phyloP scores from a whole-genome alignment of 139 green algal species.

The Dunaliella sp. region DNA sequence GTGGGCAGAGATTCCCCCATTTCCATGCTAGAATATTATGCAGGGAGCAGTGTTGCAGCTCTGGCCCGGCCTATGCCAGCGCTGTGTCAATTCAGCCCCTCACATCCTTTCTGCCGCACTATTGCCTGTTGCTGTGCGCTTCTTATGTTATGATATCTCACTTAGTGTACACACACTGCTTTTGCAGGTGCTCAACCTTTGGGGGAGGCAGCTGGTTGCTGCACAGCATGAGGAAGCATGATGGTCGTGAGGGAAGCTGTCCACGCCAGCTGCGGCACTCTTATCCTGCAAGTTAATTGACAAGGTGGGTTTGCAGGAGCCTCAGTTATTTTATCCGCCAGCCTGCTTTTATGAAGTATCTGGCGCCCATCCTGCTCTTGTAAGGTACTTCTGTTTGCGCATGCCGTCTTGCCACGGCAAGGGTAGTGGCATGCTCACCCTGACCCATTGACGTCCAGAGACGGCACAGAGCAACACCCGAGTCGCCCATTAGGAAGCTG shows the following conservation, averaged over 20 bases:
- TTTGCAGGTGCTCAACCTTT: neutral
- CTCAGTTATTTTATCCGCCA: too few relatives aligned
- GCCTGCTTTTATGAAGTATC: neutral
- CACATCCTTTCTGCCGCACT: neutral
- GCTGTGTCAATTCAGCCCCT: conserved; percentile 8
- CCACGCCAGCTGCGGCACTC: neutral
- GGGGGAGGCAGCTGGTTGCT: neutral
- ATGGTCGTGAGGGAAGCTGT: neutral
- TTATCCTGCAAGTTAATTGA: neutral
- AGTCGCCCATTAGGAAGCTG: conserved; percentile 19
- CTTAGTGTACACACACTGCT: too few relatives aligned
- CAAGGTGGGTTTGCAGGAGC: neutral
- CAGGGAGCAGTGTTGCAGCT: conserved; percentile 9
- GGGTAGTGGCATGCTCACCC: neutral
- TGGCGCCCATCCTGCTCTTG: too few relatives aligned
- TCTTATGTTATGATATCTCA: neutral
- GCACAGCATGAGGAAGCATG: neutral
- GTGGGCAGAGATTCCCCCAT: conserved; percentile 11
- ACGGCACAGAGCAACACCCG: conserved; percentile 8
- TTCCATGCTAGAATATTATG: neutral
- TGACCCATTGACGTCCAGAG: conserved; percentile 13
- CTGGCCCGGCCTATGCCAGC: neutral
- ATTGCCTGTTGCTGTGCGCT: neutral
- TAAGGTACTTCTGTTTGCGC: neutral
- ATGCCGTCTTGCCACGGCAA: conserved; percentile 22